phyloP scores from a whole-genome alignment of 1,139 yeast species.

The Hyphopichia fennica region DNA sequence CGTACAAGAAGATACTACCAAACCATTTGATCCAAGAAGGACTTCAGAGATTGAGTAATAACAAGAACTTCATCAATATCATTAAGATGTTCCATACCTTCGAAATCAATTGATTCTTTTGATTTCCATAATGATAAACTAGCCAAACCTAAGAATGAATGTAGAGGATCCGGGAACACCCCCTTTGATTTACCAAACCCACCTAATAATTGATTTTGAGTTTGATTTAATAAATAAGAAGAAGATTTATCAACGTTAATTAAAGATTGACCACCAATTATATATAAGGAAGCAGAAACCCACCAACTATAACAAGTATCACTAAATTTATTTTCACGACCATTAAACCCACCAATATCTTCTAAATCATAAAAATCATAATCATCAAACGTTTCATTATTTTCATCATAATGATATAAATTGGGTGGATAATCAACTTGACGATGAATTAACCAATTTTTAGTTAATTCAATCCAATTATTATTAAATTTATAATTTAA shows the following conservation, averaged over 20 bases:
- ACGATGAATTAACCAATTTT: slow-evolving; percentile 62
- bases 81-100: slow-evolving; percentile 15
- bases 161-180: slow-evolving; percentile 68
- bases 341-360: slow-evolving; percentile 84
- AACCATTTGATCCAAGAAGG: slow-evolving; percentile 11
- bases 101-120: slow-evolving; percentile 2
- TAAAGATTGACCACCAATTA: slow-evolving; percentile 36
- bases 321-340: slow-evolving; percentile 78
- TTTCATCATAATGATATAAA: slow-evolving; percentile 18
- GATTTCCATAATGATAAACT: slow-evolving; percentile 48
- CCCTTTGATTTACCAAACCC: slow-evolving; percentile 77
- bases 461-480: slow-evolving; percentile 37
- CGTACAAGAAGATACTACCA: no score
- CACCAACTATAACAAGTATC: slow-evolving; percentile 96
- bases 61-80: slow-evolving; percentile 28
- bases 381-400: slow-evolving; percentile 14
- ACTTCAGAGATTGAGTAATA: slow-evolving; percentile 20
- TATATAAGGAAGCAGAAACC: slow-evolving; percentile 63
- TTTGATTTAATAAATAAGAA: slow-evolving; percentile 51
- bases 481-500: slow-evolving; percentile 27
- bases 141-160: slow-evolving; percentile 61
- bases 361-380: slow-evolving; percentile 39
- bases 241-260: slow-evolving; percentile 38
- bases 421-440: slow-evolving; percentile 48
- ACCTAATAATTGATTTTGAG: slow-evolving; percentile 69